Conservation (phyloP, 2,329 filamentous ascomycete genomes). For the Colletotrichum cuscutae region DNA sequence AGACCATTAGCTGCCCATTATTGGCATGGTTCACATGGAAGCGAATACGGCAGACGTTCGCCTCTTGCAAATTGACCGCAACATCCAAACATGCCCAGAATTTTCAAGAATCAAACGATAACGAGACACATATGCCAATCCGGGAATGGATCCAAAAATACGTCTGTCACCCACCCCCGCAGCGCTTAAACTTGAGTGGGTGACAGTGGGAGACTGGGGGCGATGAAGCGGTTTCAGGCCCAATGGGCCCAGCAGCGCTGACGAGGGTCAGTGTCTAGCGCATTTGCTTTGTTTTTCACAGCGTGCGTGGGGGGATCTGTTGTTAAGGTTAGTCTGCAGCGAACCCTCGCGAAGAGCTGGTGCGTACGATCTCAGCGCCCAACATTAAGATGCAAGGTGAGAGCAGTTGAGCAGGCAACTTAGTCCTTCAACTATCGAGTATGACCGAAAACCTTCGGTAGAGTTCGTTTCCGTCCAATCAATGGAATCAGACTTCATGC, state of each 20-base stretch:
- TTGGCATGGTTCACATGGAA: conserved; percentile 10
- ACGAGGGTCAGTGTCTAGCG: conserved; percentile 8
- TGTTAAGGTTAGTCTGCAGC: not conserved
- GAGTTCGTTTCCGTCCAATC: conserved; percentile 5
- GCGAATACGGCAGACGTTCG: not conserved
- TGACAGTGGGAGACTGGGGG: not conserved
- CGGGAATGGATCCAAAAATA: conserved; percentile 7
- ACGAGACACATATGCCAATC: conserved; percentile 31
- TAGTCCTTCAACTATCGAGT: not conserved
- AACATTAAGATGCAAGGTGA: too few species aligned
- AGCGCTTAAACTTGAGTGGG: conserved; percentile 15
- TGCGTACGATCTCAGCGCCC: not conserved
- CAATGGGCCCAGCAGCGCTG: not conserved
- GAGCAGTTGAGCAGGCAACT: too few species aligned
- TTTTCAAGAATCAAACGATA: conserved; percentile 24
- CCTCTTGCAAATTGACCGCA: not conserved
- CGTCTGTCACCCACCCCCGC: not conserved
- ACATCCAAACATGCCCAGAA: not conserved
- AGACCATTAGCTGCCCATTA: not conserved
- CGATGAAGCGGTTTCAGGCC: conserved; percentile 10
- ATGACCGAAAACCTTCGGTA: not conserved
- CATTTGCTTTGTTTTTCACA: conserved; percentile 12
- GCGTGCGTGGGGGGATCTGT: not conserved
- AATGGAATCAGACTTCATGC: conserved; percentile 1
- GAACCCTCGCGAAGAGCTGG: not conserved